Percentiles rank a stretch among this genome's conserved stretches.
phyloP scores from a whole-genome alignment of 495 filamentous ascomycete species.

The Tuber aestivum region DNA sequence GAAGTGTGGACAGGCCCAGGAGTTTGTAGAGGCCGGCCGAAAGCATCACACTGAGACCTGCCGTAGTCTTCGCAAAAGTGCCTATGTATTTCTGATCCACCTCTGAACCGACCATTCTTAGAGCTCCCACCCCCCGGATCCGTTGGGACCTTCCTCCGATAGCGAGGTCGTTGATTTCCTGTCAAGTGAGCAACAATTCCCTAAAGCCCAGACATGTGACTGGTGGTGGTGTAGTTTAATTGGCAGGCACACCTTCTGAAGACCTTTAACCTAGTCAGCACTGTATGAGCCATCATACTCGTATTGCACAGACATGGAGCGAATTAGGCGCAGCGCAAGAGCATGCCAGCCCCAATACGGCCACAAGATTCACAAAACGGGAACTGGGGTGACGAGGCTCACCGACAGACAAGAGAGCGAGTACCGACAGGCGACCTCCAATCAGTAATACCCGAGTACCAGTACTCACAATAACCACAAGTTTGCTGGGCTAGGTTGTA shows the following conservation, averaged over 20 bases:
- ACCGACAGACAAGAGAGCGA: background rate
- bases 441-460: background rate
- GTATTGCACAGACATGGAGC: background rate
- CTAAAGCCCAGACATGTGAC: background rate
- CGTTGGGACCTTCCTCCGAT: background rate
- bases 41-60: slow-evolving; percentile 61
- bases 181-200: background rate
- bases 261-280: background rate
- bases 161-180: background rate
- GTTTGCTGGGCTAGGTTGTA: background rate
- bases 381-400: background rate
- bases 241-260: background rate
- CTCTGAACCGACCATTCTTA: slow-evolving; percentile 81
- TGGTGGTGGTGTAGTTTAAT: background rate
- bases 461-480: background rate
- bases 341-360: background rate
- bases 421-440: background rate
- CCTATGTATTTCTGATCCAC: slow-evolving; percentile 96
- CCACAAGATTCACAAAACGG: background rate
- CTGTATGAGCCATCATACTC: background rate
- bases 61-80: slow-evolving; percentile 69
- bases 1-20: slow-evolving; percentile 80
- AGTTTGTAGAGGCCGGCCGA: slow-evolving; percentile 80
- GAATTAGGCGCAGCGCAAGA: background rate
- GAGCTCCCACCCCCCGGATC: background rate